Evolutionary conservation across 1,139 yeast genomes (phyloP).

Genomic region (Kodamaea sp.): DNA sequence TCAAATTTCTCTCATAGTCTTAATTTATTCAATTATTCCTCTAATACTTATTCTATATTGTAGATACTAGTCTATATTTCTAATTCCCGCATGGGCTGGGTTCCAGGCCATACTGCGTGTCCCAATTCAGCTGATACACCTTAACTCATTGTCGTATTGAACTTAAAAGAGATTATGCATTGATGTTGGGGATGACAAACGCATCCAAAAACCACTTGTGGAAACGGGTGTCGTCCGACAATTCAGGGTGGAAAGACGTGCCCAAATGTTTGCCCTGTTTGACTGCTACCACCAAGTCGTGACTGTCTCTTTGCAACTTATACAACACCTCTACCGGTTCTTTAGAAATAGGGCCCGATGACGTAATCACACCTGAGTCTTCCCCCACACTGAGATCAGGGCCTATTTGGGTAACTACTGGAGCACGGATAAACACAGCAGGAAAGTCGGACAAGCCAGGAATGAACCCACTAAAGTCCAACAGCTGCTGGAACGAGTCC

Average conservation of each 20-base stretch:
- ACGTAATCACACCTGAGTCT: conserved; percentile 5
- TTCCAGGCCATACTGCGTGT: too few species aligned
- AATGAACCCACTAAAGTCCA: conserved; percentile 53
- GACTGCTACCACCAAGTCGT: conserved; percentile 65
- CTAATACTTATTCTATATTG: too few species aligned
- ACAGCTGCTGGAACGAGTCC: conserved; percentile 57
- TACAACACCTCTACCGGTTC: conserved; percentile 45
- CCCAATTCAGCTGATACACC: too few species aligned
- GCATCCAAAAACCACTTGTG: conserved; percentile 73
- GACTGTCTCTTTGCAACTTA: conserved; percentile 26
- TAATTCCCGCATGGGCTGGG: too few species aligned
- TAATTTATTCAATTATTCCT: too few species aligned
- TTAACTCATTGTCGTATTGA: too few species aligned
- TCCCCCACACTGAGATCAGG: conserved; percentile 7
- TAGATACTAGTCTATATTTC: too few species aligned
- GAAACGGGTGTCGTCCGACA: conserved; percentile 58
- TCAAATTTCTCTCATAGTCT: too few species aligned
- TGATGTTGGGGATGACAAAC: conserved; percentile 36
- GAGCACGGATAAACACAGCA: conserved; percentile 77
- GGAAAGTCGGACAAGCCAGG: conserved; percentile 45
- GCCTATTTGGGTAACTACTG: conserved; percentile 52
- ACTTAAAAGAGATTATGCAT: too few species aligned
- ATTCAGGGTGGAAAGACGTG: conserved; percentile 83
- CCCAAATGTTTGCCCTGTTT: conserved; percentile 68
- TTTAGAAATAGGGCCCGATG: conserved; percentile 4